A percentile compares a stretch with the other conserved stretches of the same genome.
Conservation (phyloP, 129 eudicot species). For the Deinandra increscens region DNA sequence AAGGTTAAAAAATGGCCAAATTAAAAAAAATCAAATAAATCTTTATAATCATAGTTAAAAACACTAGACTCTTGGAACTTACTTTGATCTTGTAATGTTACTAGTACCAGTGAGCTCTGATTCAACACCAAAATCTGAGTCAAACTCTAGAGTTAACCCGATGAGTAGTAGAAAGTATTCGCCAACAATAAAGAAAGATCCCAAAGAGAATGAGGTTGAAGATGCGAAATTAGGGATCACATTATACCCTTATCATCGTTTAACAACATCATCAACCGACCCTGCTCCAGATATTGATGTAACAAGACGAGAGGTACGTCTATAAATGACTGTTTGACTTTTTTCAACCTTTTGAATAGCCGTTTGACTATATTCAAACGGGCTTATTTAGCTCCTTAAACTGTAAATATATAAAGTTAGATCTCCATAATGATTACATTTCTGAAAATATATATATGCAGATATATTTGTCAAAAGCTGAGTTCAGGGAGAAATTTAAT, state of each 20-base stretch:
- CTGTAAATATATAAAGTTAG: background rate
- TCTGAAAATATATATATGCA: slow-evolving; percentile 25
- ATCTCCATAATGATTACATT: background rate
- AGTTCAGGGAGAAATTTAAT: slow-evolving; percentile 71
- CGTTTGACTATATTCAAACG: too few species aligned
- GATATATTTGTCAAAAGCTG: slow-evolving; percentile 70
- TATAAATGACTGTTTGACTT: too few species aligned
- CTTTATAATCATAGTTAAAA: background rate
- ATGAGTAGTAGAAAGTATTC: slow-evolving; percentile 44
- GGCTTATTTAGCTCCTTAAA: background rate
- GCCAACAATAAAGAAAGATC: slow-evolving; percentile 53
- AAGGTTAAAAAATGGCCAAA: too few species aligned
- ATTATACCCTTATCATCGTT: slow-evolving; percentile 63
- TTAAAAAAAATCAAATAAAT: background rate
- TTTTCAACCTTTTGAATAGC: too few species aligned
- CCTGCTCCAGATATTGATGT: slow-evolving; percentile 73
- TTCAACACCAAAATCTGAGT: slow-evolving; percentile 43
- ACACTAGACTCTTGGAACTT: background rate
- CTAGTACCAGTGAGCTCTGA: slow-evolving; percentile 45
- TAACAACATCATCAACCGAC: slow-evolving; percentile 58
- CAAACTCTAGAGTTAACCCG: slow-evolving; percentile 45
- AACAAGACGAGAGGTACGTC: slow-evolving; percentile 75
- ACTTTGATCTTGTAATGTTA: slow-evolving; percentile 2
- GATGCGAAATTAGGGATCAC: slow-evolving; percentile 59
- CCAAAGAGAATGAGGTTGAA: slow-evolving; percentile 55